A percentile compares a stretch with the other conserved stretches of the same genome.
Conservation (phyloP, 192 early-diverging fungal species). For the Coemansia sp. region DNA sequence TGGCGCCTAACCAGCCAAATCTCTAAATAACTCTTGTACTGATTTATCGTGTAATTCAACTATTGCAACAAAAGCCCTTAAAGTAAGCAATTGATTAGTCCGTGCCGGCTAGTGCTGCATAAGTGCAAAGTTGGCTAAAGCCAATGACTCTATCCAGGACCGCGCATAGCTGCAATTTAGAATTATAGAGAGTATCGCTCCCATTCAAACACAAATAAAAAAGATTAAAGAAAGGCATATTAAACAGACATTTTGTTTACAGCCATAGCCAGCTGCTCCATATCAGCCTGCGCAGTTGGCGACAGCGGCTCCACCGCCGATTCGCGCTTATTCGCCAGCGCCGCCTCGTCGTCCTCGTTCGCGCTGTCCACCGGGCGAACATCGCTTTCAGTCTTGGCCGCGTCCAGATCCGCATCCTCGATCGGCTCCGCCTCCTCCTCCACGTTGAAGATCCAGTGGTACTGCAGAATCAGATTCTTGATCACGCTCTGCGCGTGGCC, state of each 20-base stretch:
- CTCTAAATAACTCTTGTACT: too few species aligned
- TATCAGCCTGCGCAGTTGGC: slow-evolving; percentile 25
- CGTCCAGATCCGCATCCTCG: slow-evolving; percentile 25
- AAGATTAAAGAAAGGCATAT: not conserved
- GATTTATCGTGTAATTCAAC: too few species aligned
- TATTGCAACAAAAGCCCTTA: too few species aligned
- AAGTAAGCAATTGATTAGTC: too few species aligned
- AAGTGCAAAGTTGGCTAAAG: too few species aligned
- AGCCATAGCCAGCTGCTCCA: slow-evolving; percentile 33
- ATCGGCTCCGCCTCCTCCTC: slow-evolving; percentile 58
- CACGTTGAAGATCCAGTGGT: slow-evolving; percentile 72
- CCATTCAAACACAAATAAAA: not conserved
- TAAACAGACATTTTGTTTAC: slow-evolving; percentile 39
- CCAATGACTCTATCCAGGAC: too few species aligned
- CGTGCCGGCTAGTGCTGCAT: too few species aligned
- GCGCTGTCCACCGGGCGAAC: not conserved
- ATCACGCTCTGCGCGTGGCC: slow-evolving; percentile 69
- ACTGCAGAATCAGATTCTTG: slow-evolving; percentile 69
- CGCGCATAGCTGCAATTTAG: too few species aligned
- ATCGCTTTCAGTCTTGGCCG: not conserved
- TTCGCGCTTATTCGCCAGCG: slow-evolving; percentile 11
- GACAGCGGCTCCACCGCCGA: slow-evolving; percentile 21
- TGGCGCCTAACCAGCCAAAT: not conserved
- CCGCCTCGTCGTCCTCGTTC: not conserved
- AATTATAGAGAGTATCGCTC: too few species aligned